phyloP scores from a whole-genome alignment of 768 basidiomycete species.

The Cystoderma amianthinum region DNA sequence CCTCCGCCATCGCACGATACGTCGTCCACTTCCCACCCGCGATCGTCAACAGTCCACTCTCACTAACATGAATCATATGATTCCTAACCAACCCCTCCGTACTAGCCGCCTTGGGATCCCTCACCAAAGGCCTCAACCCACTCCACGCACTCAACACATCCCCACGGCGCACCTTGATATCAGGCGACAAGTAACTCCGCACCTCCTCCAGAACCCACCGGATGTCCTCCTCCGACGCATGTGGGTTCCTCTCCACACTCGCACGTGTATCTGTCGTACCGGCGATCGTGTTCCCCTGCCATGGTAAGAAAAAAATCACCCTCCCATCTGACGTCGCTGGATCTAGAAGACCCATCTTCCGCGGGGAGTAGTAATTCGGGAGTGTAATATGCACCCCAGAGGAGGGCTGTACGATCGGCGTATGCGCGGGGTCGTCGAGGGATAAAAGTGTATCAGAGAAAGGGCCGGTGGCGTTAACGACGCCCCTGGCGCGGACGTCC shows the following conservation, averaged over 20 bases:
- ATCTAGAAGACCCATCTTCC: slow-evolving; percentile 92
- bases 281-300: slow-evolving; percentile 97
- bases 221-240: slow-evolving; percentile 89
- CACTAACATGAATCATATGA: slow-evolving; percentile 83
- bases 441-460: slow-evolving; percentile 82
- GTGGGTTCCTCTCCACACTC: slow-evolving; percentile 63
- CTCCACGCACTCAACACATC: slow-evolving; percentile 96
- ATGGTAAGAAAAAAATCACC: slow-evolving; percentile 98
- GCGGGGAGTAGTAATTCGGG: slow-evolving; percentile 94
- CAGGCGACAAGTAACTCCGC: slow-evolving; percentile 78
- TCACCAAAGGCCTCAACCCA: slow-evolving; percentile 85
- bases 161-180: slow-evolving; percentile 89
- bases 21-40: slow-evolving; percentile 99
- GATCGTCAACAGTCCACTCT: slow-evolving; percentile 83
- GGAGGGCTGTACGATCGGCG: slow-evolving; percentile 87
- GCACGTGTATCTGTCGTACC: slow-evolving; percentile 92
- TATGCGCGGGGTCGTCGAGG: slow-evolving; percentile 71
- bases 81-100: slow-evolving; percentile 90
- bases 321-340: slow-evolving; percentile 94
- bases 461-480: slow-evolving; percentile 96
- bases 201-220: slow-evolving; percentile 96
- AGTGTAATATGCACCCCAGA: slow-evolving; percentile 95
- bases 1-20: slow-evolving; percentile 92
- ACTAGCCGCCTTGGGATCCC: slow-evolving; percentile 59
- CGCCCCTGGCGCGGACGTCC: slow-evolving; percentile 80